These are phyloP conservation scores for Ceratobasidium sp. DNA, from an alignment of 1,284 basidiomycete genomes.

Conservation along the genomic window DNA sequence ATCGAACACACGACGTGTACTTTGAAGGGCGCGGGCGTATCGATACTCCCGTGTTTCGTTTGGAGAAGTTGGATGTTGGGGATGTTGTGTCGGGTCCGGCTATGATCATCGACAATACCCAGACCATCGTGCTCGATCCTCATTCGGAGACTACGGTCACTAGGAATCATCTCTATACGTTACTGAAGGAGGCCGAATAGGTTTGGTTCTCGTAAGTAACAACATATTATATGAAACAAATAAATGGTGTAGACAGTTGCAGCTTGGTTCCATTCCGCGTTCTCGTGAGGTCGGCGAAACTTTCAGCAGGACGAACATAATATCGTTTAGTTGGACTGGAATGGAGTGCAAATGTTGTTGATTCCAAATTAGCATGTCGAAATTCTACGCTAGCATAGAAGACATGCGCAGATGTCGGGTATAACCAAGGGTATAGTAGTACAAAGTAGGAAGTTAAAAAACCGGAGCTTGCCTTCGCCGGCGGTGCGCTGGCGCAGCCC, in stretches of 20 bases:
- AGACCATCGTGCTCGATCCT: slow-evolving; percentile 87
- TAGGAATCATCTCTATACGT: slow-evolving; percentile 78
- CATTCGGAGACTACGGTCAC: slow-evolving; percentile 72
- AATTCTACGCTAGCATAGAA: background rate
- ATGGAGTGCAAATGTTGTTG: no score
- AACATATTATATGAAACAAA: slow-evolving; percentile 3
- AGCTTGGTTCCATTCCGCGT: no score
- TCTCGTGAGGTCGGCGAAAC: no score
- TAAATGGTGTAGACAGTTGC: no score
- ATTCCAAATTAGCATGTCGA: no score
- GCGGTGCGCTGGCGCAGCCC: background rate
- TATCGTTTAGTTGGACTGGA: no score
- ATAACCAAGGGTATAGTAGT: background rate
- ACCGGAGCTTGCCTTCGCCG: slow-evolving; percentile 9
- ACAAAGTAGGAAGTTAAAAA: background rate
- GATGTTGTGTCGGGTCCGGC: slow-evolving; percentile 82
- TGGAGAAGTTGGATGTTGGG: slow-evolving; percentile 74
- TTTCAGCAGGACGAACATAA: no score
- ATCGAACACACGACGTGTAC: slow-evolving; percentile 70
- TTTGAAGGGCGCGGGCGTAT: slow-evolving; percentile 81
- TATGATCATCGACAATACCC: slow-evolving; percentile 91
- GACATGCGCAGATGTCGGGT: background rate
- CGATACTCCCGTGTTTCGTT: slow-evolving; percentile 79
- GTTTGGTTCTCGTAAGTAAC: background rate
- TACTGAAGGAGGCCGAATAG: slow-evolving; percentile 49